A percentile compares a stretch with the other conserved stretches of the same genome.
Evolutionary conservation across 768 basidiomycete species (phyloP).

Genomic region (Boletellus ananas): DNA sequence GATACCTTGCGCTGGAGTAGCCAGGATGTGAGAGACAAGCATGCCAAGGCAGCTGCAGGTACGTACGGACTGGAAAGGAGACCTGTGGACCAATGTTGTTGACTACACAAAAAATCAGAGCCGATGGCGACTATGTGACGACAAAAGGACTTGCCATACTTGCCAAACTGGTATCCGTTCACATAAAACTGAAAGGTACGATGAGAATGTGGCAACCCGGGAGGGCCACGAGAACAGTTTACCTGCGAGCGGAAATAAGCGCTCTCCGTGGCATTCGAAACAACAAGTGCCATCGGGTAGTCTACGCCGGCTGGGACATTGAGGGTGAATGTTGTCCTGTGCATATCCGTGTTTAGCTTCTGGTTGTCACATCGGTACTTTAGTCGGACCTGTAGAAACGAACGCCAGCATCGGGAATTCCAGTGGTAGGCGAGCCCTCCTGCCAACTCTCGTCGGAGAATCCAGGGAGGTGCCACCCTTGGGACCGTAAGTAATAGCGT

Average conservation of each 20-base stretch:
- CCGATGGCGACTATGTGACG: neutral
- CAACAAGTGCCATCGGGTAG: slow-evolving; percentile 44
- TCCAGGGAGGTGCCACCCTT: slow-evolving; percentile 55
- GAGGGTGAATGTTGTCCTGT: slow-evolving; percentile 37
- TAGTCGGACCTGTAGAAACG: slow-evolving; percentile 41
- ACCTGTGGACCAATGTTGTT: slow-evolving; percentile 25
- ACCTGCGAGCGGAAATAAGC: slow-evolving; percentile 39
- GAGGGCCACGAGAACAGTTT: neutral
- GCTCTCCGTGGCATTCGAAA: slow-evolving; percentile 43
- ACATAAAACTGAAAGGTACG: slow-evolving; percentile 18
- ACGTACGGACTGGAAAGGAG: slow-evolving; percentile 26
- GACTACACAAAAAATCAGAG: slow-evolving; percentile 8
- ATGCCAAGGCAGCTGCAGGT: neutral
- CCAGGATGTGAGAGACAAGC: slow-evolving; percentile 6
- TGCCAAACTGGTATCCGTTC: slow-evolving; percentile 27
- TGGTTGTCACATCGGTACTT: neutral
- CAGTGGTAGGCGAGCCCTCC: slow-evolving; percentile 38
- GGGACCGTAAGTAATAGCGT: slow-evolving; percentile 2
- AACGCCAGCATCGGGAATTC: slow-evolving; percentile 43
- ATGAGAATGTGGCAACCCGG: neutral
- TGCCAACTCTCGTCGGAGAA: slow-evolving; percentile 49
- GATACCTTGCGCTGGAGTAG: slow-evolving; percentile 43
- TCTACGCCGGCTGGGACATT: slow-evolving; percentile 44
- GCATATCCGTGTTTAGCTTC: neutral
- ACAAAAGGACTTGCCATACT: slow-evolving; percentile 13